Conservation (phyloP, 2,329 filamentous ascomycete genomes). For the Fusarium scirpi region DNA sequence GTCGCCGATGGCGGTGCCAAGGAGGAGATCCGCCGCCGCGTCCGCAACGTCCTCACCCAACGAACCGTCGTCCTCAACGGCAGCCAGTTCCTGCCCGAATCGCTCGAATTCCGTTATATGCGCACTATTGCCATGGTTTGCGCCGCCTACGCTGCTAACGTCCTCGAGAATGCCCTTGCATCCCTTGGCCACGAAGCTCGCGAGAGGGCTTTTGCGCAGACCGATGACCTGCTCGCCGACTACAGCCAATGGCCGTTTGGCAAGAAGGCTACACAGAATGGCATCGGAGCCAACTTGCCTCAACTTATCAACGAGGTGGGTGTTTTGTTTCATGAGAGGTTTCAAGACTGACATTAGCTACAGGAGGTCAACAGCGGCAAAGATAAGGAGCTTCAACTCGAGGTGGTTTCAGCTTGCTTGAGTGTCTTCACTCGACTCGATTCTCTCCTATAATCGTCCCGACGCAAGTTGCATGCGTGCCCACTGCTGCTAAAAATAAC, state of each 20-base stretch:
- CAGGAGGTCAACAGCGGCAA: conserved; percentile 85
- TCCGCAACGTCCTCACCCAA: conserved; percentile 91
- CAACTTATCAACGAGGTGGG: conserved; percentile 82
- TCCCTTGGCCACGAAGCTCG: conserved; percentile 93
- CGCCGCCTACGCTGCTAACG: conserved; percentile 96
- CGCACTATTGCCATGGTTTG: conserved; percentile 97
- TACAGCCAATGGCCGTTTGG: conserved; percentile 99
- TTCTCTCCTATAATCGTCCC: conserved; percentile 79
- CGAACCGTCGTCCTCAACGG: conserved; percentile 90
- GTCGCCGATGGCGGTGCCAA: conserved; percentile 97
- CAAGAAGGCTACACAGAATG: conserved; percentile 80
- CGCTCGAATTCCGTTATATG: conserved; percentile 92
- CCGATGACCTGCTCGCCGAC: conserved; percentile 93
- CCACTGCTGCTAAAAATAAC: conserved; percentile 23
- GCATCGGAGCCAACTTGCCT: conserved; percentile 92
- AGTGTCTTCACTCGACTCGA: conserved; percentile 98
- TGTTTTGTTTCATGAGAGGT: not conserved
- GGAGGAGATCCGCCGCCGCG: conserved; percentile 93
- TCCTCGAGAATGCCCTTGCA: conserved; percentile 96
- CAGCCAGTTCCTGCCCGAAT: conserved; percentile 91
- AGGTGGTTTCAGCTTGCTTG: conserved; percentile 95
- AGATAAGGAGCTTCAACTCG: conserved; percentile 95
- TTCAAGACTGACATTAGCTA: conserved; percentile 32
- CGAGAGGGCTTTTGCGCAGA: conserved; percentile 95
- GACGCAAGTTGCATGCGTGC: conserved; percentile 12